Conservation (phyloP, 495 filamentous ascomycete species). For the Aspergillus wentii region DNA sequence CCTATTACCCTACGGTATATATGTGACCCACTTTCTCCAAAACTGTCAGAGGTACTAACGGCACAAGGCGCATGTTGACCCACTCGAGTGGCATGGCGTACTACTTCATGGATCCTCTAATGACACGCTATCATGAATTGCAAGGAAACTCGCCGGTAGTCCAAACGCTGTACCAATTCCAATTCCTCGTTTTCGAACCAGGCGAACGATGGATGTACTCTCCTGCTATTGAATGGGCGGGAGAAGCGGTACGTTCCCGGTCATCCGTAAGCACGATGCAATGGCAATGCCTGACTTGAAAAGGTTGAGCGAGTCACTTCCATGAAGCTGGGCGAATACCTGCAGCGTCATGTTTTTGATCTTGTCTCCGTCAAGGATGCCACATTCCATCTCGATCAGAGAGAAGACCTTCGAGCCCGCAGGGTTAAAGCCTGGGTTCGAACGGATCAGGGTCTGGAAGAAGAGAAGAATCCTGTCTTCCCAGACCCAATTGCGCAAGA, state of each 20-base stretch:
- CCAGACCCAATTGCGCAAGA: neutral
- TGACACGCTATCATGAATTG: neutral
- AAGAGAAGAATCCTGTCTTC: neutral
- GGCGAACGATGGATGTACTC: slow-evolving; percentile 1
- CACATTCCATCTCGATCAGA: neutral
- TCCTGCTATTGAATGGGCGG: neutral
- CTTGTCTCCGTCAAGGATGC: neutral
- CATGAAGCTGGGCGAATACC: slow-evolving; percentile 2
- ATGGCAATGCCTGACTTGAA: neutral
- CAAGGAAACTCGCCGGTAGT: neutral
- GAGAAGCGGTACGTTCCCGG: neutral
- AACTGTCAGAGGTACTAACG: too few species aligned
- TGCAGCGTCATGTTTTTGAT: slow-evolving; percentile 1
- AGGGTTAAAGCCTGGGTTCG: neutral
- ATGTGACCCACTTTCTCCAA: too few species aligned
- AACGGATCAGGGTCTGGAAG: neutral
- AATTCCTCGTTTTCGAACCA: slow-evolving; percentile 1
- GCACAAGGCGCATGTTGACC: neutral
- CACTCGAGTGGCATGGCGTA: slow-evolving; percentile 2
- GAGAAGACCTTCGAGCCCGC: neutral
- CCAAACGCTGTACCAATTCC: neutral
- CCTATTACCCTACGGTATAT: too few species aligned
- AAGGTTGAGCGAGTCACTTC: slow-evolving; percentile 1
- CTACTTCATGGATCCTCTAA: neutral
- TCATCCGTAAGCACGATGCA: too few species aligned